Evolutionary conservation across 225 moss, liverwort and hornwort genomes (phyloP).

Genomic region (Bryoerythrophyllum caledonicum): DNA sequence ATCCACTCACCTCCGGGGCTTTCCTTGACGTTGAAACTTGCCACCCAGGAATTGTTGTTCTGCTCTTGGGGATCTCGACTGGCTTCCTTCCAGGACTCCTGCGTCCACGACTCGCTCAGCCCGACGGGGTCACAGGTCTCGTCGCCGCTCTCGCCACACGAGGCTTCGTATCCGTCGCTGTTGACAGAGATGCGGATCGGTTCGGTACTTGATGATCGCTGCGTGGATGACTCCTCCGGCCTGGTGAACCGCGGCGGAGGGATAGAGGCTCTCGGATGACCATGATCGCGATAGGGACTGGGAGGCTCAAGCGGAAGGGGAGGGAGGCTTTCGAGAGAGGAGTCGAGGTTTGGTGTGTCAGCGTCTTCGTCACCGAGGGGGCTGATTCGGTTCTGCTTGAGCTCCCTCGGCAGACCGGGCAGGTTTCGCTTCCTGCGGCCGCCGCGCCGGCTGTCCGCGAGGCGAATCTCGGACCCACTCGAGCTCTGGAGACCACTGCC

Average conservation of each 20-base stretch:
- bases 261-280: slow-evolving; percentile 18
- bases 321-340: slow-evolving; percentile 23
- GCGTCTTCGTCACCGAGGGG: slow-evolving; percentile 20
- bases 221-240: background rate
- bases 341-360: slow-evolving; percentile 14
- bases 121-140: slow-evolving; percentile 57
- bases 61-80: slow-evolving; percentile 28
- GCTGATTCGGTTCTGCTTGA: slow-evolving; percentile 28
- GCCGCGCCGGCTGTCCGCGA: slow-evolving; percentile 52
- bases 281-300: slow-evolving; percentile 30
- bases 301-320: slow-evolving; percentile 30
- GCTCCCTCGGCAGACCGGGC: slow-evolving; percentile 24
- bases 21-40: slow-evolving; percentile 15
- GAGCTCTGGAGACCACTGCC: slow-evolving; percentile 54
- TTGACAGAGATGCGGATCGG: slow-evolving; percentile 48
- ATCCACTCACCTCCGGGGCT: slow-evolving; percentile 31
- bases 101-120: slow-evolving; percentile 38
- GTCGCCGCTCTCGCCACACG: slow-evolving; percentile 71
- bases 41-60: slow-evolving; percentile 25
- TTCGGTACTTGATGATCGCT: slow-evolving; percentile 26
- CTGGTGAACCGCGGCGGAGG: slow-evolving; percentile 17
- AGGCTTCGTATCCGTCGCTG: slow-evolving; percentile 88
- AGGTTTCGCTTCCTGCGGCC: slow-evolving; percentile 24
- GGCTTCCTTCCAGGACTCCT: slow-evolving; percentile 54
- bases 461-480: slow-evolving; percentile 60